Base-by-base conservation (phyloP, 176 grass and related monocot genomes). In the Neostapfia colusana region DNA sequence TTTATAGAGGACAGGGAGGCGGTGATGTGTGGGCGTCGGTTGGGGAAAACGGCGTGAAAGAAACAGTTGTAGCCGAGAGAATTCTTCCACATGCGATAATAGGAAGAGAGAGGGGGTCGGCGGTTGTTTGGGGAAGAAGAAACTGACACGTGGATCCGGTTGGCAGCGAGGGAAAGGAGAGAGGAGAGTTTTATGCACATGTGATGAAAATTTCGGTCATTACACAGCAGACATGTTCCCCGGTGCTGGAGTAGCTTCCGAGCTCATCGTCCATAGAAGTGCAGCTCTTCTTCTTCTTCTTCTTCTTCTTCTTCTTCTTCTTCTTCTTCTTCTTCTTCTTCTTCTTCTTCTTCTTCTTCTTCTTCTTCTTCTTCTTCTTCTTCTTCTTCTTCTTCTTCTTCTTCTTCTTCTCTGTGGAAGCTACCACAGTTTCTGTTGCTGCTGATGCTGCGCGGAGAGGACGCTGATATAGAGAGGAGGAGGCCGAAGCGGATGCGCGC, bases 171-270 rank as follows among this genome's bases (percentile, higher is more conserved):
- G n/a, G n/a, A n/a, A n/a, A n/a, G n/a, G n/a, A n/a, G n/a, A n/a
- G n/a, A n/a, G n/a, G n/a, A n/a, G n/a, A n/a, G n/a, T n/a, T n/a
- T n/a, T n/a, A n/a, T n/a, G n/a, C n/a, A n/a, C n/a, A n/a, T n/a
- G n/a, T n/a, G n/a, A n/a, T n/a, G n/a, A n/a, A n/a, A n/a, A n/a
- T n/a, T n/a, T n/a, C n/a, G n/a, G n/a, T n/a, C n/a, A n/a, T n/a
- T n/a, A n/a, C n/a, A n/a, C n/a, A n/a, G 20, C 28, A 44, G 79
- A 18, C 73, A 86, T 86, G 65, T 6, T 56, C 14, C 16, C 20
- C 13, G 77, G 63, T 9, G 24, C 57, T 11, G 24, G 24, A 36
- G 28, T 11, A 35, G 9, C 63, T 25, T 10, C 21, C 23, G 77
- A 35, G 15, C 16, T 69, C 36, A 10, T 9, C 64, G 64, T 27